Base-by-base conservation (phyloP, 495 filamentous ascomycete genomes). In the Aspergillus campestris region DNA sequence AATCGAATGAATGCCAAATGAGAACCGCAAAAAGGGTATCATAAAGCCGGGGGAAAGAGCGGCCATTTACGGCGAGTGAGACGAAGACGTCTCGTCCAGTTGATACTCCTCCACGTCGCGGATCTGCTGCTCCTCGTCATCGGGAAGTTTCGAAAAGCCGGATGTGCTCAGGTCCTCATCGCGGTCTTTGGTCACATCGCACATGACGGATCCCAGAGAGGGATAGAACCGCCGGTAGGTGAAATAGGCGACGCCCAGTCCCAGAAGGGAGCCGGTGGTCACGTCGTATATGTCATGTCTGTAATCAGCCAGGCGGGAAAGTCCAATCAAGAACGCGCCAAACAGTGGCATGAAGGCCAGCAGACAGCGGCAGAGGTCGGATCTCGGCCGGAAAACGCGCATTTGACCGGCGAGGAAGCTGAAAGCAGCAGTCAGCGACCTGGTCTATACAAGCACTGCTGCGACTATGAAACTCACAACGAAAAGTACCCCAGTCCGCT, bases 201-300 rank as follows among this genome's bases (percentile, higher is more conserved):
- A 84, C 28, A 51, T 49, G 13, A 47, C 44, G 9, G 65, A 71
- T 15, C 67, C 57, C 47, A 84, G 53, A 5, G 64, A 46, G 1
- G 81, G 81, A 55, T 77, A 85, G 53, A 83, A 84, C 41, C 81
- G 73, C 49, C 87, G 67, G 55, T 95, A 98, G 18, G 83, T 88
- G 65, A 89, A 94, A 55, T 84, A 85, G 12, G 86, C 81, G 8
- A 96, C 68, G 6, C 69, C 58, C 50, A 83, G 74, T 1, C 92
- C 92, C 9, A 99, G 69, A 28, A 85, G 47, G 1, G 77, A 81
- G 0, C 92, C 92, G 11, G 70, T 69, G 18, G 79, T 84, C 13
- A 99, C 94, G 67, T 99, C 92, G 40, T 83, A 95, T 5, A 94
- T 85, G 59, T 97, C 94, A 52, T 99, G 92, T 24, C 92, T 68